Evolutionary conservation across 1,139 yeast genomes (phyloP).

Genomic region (Saccharomyces hybrid): DNA sequence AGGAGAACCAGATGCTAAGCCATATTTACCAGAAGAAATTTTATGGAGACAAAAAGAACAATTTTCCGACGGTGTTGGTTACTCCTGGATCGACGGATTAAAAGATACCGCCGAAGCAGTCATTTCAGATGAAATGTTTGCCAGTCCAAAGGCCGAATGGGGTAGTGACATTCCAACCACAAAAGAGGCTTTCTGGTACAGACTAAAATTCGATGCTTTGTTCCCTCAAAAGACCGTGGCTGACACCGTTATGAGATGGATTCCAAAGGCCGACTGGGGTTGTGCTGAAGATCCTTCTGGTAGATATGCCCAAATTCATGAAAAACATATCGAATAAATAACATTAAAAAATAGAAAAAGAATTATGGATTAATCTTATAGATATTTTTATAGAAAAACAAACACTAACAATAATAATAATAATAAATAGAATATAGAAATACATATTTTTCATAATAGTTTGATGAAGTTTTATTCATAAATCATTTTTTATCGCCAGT

Average conservation of each 20-base stretch:
- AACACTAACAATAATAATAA: no score
- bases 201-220: conserved; percentile 87
- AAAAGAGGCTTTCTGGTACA: conserved; percentile 98
- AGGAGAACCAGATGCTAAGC: conserved; percentile 57
- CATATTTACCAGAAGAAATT: conserved; percentile 92
- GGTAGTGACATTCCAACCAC: conserved; percentile 90
- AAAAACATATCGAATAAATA: conserved; percentile 41
- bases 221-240: conserved; percentile 92
- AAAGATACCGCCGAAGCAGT: conserved; percentile 89
- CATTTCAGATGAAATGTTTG: conserved; percentile 82
- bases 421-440: not conserved
- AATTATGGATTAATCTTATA: not conserved
- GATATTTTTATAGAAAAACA: not conserved
- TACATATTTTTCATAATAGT: not conserved
- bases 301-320: conserved; percentile 87
- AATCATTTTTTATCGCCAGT: not conserved
- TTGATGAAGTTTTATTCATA: not conserved
- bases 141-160: conserved; percentile 91
- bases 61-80: conserved; percentile 98
- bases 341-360: conserved; percentile 4
- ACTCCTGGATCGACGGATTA: conserved; percentile 97
- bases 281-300: conserved; percentile 98
- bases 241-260: conserved; percentile 96
- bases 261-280: conserved; percentile 99
- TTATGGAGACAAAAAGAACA: conserved; percentile 99